These are phyloP conservation scores for Elaeagnus macrophylla DNA, from an alignment of 306 rosid species.

Conservation along the genomic window DNA sequence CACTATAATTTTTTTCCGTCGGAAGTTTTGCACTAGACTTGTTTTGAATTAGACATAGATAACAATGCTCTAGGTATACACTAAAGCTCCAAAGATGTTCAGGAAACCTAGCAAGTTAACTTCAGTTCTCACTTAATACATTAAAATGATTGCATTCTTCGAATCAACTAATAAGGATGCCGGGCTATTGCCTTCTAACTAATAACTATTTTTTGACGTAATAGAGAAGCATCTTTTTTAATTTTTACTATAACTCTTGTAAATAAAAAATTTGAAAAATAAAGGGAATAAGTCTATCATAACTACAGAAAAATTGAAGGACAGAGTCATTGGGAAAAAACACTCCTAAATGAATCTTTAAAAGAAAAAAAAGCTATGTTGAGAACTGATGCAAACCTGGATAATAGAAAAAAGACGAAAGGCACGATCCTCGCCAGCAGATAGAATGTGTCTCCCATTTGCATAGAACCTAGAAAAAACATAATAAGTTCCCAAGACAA, in stretches of 20 bases:
- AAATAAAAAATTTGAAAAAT: neutral
- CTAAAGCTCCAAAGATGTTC: no score
- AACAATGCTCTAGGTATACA: no score
- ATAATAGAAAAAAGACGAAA: constrained; percentile 88
- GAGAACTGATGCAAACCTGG: constrained; percentile 48
- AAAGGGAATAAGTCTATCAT: neutral
- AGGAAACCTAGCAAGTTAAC: no score
- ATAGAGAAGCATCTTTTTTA: neutral
- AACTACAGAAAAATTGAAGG: neutral
- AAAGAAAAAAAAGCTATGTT: neutral
- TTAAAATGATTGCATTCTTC: no score
- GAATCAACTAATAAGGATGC: no score
- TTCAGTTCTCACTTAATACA: no score
- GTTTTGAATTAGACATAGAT: no score
- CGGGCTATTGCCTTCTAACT: no score
- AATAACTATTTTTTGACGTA: no score
- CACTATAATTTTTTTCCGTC: no score
- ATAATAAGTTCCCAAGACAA: constrained; percentile 6
- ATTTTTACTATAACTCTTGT: neutral
- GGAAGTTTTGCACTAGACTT: no score
- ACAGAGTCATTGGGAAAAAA: neutral
- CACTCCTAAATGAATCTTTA: neutral
- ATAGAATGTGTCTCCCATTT: constrained; percentile 90
- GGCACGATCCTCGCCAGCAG: constrained; percentile 98
- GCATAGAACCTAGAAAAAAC: constrained; percentile 72